Evolutionary conservation across 768 basidiomycete species (phyloP), one percentile per base, ranked within the genome.

Genomic region (Macrolepiota albuminosa): DNA sequence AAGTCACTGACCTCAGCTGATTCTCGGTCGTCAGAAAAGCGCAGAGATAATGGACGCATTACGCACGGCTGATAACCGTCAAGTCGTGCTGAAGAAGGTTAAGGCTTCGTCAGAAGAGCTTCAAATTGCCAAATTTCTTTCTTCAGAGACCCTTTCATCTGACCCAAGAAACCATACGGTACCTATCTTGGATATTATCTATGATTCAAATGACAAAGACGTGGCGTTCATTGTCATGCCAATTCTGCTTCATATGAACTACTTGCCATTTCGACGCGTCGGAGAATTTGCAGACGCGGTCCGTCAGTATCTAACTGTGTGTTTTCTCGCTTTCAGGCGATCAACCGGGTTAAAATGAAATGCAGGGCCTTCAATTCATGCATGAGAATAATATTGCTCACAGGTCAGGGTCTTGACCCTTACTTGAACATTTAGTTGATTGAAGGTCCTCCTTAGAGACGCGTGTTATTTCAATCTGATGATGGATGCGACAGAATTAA

Each of bases 401-500:
- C 68, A 57, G 67, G 68, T 64, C 18, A 26, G 34, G 18, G 14
- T 13, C 1, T 45, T 40, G 34, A 48, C 3, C 16, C 43, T 55
- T 29, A 24, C 16, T 42, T 16, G 9, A 1, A 24, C 6, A n/a
- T 7, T 21, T 24, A 0, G 2, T 51, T 49, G 39, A 42, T 42
- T 6, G 5, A n/a, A 8, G 16, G 6, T 6, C 18, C 24, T 18
- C 13, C 33, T 4, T 24, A 65, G 62, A 56, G 64, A 65, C 34
- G 42, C 58, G 43, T 61, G 59, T 18, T 29, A 31, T 31, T 61
- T 61, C 14, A 79, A 78, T 26, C 58, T 79, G 7, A 72, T 76
- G 72, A 70, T 76, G 72, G 75, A 76, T 45, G 68, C 66, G 1
- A 58, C 54, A 4, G 60, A 60, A 9, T 58, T 76, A 16, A 70